Conservation (phyloP, 2,329 filamentous ascomycete species). For the Botryotinia globosa region DNA sequence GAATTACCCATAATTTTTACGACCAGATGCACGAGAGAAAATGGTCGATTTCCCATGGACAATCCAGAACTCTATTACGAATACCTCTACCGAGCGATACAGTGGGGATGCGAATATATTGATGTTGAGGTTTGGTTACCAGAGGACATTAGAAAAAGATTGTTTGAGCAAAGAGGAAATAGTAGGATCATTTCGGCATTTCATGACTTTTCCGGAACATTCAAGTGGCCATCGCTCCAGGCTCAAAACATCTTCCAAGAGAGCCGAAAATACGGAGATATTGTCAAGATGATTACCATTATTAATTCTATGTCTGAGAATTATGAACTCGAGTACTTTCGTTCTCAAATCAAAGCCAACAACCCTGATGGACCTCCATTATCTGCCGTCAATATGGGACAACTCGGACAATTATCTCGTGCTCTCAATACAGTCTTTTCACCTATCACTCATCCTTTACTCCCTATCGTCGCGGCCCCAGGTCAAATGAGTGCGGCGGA, state of each 20-base stretch:
- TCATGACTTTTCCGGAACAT: constrained; percentile 81
- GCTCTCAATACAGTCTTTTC: constrained; percentile 84
- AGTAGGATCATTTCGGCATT: constrained; percentile 90
- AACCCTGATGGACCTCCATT: constrained; percentile 69
- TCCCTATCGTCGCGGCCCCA: constrained; percentile 80
- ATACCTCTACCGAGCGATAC: constrained; percentile 78
- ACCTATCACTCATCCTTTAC: constrained; percentile 79
- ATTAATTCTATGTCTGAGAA: constrained; percentile 81
- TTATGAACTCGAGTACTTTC: constrained; percentile 87
- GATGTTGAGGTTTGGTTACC: constrained; percentile 87
- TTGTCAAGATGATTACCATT: constrained; percentile 88
- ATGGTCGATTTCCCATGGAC: constrained; percentile 82
- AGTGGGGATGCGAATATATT: constrained; percentile 88
- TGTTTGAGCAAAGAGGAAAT: constrained; percentile 70
- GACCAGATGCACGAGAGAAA: constrained; percentile 76
- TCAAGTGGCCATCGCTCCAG: constrained; percentile 75
- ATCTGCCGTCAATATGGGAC: constrained; percentile 84
- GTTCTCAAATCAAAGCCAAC: constrained; percentile 68
- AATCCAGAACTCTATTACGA: constrained; percentile 71
- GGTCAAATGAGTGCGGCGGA: constrained; percentile 83
- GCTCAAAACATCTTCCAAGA: constrained; percentile 70
- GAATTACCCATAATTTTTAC: constrained; percentile 91
- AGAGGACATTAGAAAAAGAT: constrained; percentile 64
- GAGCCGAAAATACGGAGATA: constrained; percentile 73
- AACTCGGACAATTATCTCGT: constrained; percentile 79